These are phyloP conservation scores for Blastomyces gilchristii DNA, from an alignment of 2,329 filamentous ascomycete species.

Conservation along the genomic window DNA sequence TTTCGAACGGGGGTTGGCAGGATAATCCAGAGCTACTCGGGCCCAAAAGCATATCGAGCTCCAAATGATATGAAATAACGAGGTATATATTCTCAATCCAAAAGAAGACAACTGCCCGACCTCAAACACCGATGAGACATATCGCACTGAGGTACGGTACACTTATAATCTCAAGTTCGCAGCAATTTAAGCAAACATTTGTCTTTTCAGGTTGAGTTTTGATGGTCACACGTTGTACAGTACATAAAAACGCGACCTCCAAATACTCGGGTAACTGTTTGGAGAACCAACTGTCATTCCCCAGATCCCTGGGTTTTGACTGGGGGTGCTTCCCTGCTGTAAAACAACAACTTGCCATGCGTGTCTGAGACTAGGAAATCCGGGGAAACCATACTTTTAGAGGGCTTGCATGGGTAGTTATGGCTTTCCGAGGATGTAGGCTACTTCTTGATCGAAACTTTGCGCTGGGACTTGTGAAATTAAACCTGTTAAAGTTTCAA, in stretches of 20 bases:
- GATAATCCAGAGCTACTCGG: not conserved
- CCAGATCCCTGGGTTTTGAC: not conserved
- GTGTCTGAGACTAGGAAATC: not conserved
- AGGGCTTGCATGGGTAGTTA: not conserved
- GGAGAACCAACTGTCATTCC: not conserved
- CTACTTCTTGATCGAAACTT: not conserved
- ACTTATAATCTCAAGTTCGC: not conserved
- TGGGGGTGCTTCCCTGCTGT: not conserved
- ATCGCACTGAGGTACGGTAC: not conserved
- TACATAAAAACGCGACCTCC: not conserved
- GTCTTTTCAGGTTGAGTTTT: not conserved
- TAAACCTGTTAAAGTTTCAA: not conserved
- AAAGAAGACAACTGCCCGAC: not conserved
- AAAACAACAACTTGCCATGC: not conserved
- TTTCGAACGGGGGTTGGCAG: not conserved
- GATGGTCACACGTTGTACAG: not conserved
- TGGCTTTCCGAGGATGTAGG: not conserved
- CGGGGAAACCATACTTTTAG: not conserved
- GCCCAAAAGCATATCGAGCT: not conserved
- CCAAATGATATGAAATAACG: not conserved
- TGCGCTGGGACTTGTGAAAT: not conserved
- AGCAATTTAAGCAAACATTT: not conserved
- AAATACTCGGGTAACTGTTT: not conserved
- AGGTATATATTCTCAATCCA: not conserved
- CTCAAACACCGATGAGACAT: not conserved